Percentiles rank a stretch among this genome's conserved stretches.
Evolutionary conservation across 768 basidiomycete species (phyloP).

Genomic region (Paxillus ammoniavirescens): DNA sequence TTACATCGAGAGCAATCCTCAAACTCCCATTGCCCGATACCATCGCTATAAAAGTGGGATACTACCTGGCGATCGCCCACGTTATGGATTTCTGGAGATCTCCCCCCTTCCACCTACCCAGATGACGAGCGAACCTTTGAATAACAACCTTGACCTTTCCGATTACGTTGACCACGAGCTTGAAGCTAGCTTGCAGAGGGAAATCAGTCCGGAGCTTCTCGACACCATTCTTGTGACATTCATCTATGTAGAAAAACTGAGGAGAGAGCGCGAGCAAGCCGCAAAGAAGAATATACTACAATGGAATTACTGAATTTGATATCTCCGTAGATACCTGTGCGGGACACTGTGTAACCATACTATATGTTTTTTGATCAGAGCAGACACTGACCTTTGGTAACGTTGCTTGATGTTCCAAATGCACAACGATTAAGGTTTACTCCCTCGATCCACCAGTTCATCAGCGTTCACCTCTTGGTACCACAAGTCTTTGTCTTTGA

Average conservation of each 20-base stretch:
- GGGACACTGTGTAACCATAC: too few relatives aligned
- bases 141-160: background rate
- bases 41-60: background rate
- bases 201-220: background rate
- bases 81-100: slow-evolving; percentile 4
- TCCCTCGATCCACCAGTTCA: slow-evolving; percentile 22
- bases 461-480: slow-evolving; percentile 55
- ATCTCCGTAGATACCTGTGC: background rate
- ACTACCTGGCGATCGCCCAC: background rate
- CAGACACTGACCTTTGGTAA: background rate
- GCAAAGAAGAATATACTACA: background rate
- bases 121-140: background rate
- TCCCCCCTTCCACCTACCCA: background rate
- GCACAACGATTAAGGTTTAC: background rate
- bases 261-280: slow-evolving; percentile 2
- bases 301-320: background rate
- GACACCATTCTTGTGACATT: slow-evolving; percentile 5
- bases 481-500: slow-evolving; percentile 30
- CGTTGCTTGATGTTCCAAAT: background rate
- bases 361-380: background rate
- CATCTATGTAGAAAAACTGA: slow-evolving; percentile 6
- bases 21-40: background rate
- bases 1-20: slow-evolving; percentile 1
- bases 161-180: slow-evolving; percentile 1
- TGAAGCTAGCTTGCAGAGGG: background rate